Percentiles rank a stretch among this genome's conserved stretches.
These are phyloP conservation scores for Termitomyces sp. DNA, from an alignment of 1,284 basidiomycete species.

Conservation along the genomic window DNA sequence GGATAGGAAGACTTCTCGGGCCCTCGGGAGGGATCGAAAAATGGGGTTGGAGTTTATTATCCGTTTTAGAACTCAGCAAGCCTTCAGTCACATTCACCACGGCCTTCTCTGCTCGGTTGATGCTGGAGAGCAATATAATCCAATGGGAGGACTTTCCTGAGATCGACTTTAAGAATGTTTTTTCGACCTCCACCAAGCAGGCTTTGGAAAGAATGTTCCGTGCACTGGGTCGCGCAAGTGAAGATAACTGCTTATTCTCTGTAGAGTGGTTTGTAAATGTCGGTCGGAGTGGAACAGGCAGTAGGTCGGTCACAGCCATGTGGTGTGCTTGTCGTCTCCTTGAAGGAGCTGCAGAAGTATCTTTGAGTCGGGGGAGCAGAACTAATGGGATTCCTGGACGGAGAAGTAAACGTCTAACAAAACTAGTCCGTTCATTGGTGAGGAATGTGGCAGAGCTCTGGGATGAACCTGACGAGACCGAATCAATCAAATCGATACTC, in stretches of 20 bases:
- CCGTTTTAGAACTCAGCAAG: slow-evolving; percentile 66
- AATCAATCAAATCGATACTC: slow-evolving; percentile 18
- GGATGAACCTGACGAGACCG: slow-evolving; percentile 41
- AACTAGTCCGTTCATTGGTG: slow-evolving; percentile 58
- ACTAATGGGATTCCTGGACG: slow-evolving; percentile 17
- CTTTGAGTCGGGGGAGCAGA: slow-evolving; percentile 29
- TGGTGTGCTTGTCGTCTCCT: slow-evolving; percentile 78
- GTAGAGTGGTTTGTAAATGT: slow-evolving; percentile 79
- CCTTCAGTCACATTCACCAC: slow-evolving; percentile 47
- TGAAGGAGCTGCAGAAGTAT: slow-evolving; percentile 59
- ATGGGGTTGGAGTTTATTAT: slow-evolving; percentile 83
- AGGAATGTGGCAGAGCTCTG: slow-evolving; percentile 66
- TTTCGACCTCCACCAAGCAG: slow-evolving; percentile 49
- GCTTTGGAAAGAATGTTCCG: slow-evolving; percentile 68
- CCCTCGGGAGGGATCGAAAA: slow-evolving; percentile 80
- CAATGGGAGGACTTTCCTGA: slow-evolving; percentile 50
- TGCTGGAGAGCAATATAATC: slow-evolving; percentile 45
- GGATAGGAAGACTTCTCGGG: slow-evolving; percentile 69
- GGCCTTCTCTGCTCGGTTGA: slow-evolving; percentile 45
- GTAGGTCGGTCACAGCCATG: slow-evolving; percentile 63
- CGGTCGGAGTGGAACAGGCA: slow-evolving; percentile 41
- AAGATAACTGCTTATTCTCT: slow-evolving; percentile 64
- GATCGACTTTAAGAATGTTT: slow-evolving; percentile 55
- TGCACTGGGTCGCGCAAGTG: slow-evolving; percentile 64
- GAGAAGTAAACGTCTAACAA: slow-evolving; percentile 50